These are phyloP conservation scores for Calendula officinalis DNA, from an alignment of 129 eudicot species.

Conservation along the genomic window DNA sequence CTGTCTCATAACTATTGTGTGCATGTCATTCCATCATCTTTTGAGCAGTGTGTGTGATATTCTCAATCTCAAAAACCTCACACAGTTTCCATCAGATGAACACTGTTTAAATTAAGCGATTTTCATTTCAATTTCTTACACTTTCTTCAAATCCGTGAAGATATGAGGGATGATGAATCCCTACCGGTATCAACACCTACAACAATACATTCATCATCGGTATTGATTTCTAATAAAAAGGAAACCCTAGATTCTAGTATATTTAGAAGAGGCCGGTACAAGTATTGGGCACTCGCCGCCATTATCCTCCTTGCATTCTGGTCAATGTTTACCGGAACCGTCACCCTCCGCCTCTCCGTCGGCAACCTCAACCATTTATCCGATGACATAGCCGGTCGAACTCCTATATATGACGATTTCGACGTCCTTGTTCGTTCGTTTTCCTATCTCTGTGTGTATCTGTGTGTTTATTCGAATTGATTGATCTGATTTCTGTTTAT, in stretches of 20 bases:
- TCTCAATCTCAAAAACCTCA: constrained; percentile 32
- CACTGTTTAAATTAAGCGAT: constrained; percentile 23
- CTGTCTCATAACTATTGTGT: constrained; percentile 15
- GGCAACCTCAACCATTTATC: constrained; percentile 62
- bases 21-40: constrained; percentile 25
- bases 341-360: constrained; percentile 83
- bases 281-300: constrained; percentile 80
- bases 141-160: constrained; percentile 14
- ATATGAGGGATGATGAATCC: constrained; percentile 76
- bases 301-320: constrained; percentile 79
- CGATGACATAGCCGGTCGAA: constrained; percentile 42
- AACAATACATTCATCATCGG: constrained; percentile 29
- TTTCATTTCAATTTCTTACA: neutral
- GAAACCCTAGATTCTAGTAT: constrained; percentile 42
- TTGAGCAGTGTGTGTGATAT: constrained; percentile 13
- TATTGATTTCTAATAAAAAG: constrained; percentile 37
- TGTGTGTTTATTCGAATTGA: neutral
- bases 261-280: constrained; percentile 75
- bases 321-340: constrained; percentile 90
- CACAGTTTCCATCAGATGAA: constrained; percentile 20
- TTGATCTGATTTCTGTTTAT: constrained; percentile 23
- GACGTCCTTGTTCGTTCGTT: constrained; percentile 63
- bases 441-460: neutral
- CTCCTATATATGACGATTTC: constrained; percentile 62
- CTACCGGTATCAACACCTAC: constrained; percentile 78